These are phyloP conservation scores for Lactarius sanguifluus DNA, from an alignment of 768 basidiomycete species.

Conservation along the genomic window DNA sequence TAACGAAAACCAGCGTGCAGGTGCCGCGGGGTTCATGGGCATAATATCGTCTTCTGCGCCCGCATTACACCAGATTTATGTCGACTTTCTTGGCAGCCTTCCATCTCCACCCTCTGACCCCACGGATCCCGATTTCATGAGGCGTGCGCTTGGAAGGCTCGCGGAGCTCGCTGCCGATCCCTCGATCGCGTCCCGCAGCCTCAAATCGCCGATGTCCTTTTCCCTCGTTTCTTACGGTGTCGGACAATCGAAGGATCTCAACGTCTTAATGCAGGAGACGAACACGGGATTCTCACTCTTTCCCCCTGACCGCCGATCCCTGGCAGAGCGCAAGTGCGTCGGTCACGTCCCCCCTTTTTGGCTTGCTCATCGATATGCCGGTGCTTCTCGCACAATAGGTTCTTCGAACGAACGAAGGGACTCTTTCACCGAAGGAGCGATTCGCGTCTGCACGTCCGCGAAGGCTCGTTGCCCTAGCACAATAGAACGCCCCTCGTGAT, in stretches of 20 bases:
- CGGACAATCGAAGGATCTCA: slow-evolving; percentile 51
- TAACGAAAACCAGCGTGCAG: slow-evolving; percentile 37
- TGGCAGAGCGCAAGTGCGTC: slow-evolving; percentile 52
- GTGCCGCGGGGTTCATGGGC: slow-evolving; percentile 54
- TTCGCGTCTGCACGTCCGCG: background rate
- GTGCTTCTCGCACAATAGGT: slow-evolving; percentile 38
- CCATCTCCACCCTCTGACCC: slow-evolving; percentile 52
- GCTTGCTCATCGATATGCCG: background rate
- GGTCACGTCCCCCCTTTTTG: slow-evolving; percentile 2
- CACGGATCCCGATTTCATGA: slow-evolving; percentile 49
- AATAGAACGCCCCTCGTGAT: background rate
- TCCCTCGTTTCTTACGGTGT: slow-evolving; percentile 57
- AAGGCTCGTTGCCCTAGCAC: background rate
- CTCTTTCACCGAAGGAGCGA: slow-evolving; percentile 51
- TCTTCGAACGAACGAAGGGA: slow-evolving; percentile 54
- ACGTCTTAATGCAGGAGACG: slow-evolving; percentile 46
- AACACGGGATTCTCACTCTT: slow-evolving; percentile 55
- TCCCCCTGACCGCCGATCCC: slow-evolving; percentile 54
- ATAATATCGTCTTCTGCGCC: slow-evolving; percentile 56
- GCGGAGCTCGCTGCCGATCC: slow-evolving; percentile 51
- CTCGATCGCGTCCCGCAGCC: slow-evolving; percentile 50
- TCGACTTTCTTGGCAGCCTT: slow-evolving; percentile 59
- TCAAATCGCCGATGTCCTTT: slow-evolving; percentile 65
- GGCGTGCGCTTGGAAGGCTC: slow-evolving; percentile 51
- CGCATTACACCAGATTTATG: slow-evolving; percentile 61